Evolutionary conservation across 129 eudicot genomes (phyloP).

Genomic region (Dittrichia graveolens): DNA sequence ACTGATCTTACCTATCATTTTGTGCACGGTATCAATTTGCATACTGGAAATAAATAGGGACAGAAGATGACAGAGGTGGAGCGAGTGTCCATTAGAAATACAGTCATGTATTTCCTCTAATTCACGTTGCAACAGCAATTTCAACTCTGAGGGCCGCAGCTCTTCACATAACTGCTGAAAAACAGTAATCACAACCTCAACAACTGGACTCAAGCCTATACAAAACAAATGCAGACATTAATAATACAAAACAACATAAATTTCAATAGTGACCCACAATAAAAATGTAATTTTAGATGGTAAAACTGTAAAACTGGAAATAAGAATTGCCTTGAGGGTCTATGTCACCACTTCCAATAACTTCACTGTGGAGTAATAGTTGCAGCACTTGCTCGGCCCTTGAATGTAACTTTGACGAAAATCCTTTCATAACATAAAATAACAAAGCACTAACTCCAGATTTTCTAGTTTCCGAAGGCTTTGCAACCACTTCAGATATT

Average conservation of each 20-base stretch:
- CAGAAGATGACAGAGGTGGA: conserved; percentile 62
- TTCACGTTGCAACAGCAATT: conserved; percentile 50
- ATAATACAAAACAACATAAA: background rate
- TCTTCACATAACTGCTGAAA: conserved; percentile 64
- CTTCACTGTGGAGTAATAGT: conserved; percentile 46
- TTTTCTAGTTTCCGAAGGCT: conserved; percentile 59
- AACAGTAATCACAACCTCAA: conserved; percentile 58
- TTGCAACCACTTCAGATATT: conserved; percentile 59
- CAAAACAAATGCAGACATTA: conserved; percentile 11
- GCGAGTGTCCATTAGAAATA: conserved; percentile 33
- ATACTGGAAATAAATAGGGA: conserved; percentile 64
- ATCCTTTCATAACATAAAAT: conserved; percentile 69
- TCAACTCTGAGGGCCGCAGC: conserved; percentile 46
- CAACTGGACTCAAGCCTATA: conserved; percentile 56
- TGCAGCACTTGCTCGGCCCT: conserved; percentile 57
- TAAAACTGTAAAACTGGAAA: background rate
- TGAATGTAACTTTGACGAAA: conserved; percentile 78
- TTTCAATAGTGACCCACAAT: background rate
- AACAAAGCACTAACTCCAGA: conserved; percentile 69
- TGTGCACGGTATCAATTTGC: conserved; percentile 42
- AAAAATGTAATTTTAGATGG: background rate
- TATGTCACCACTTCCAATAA: conserved; percentile 50
- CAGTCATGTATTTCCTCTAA: conserved; percentile 37
- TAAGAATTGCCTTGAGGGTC: conserved; percentile 49
- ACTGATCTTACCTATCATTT: conserved; percentile 54